These are phyloP conservation scores for Fusarium oligoseptatum DNA, from an alignment of 2,329 filamentous ascomycete species.

Conservation along the genomic window DNA sequence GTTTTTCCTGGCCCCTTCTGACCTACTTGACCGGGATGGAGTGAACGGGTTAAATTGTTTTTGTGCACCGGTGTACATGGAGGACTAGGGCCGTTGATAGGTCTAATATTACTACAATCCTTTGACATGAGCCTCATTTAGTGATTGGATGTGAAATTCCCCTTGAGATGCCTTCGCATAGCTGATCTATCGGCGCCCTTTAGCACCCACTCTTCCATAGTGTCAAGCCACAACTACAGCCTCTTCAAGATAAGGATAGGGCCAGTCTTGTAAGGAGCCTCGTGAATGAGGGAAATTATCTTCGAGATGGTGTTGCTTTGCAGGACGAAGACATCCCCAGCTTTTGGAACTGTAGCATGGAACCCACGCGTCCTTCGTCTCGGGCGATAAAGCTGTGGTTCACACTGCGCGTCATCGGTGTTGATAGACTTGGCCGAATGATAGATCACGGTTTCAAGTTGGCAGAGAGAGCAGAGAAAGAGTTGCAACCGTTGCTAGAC, in stretches of 20 bases:
- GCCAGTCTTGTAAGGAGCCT: slow-evolving; percentile 39
- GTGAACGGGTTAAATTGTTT: neutral
- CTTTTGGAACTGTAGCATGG: neutral
- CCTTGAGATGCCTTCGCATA: neutral
- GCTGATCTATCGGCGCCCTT: neutral
- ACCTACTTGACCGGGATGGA: neutral
- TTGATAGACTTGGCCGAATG: slow-evolving; percentile 30
- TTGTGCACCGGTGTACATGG: neutral
- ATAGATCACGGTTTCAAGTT: slow-evolving; percentile 43
- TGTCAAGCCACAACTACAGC: too few species aligned
- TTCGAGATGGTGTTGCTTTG: too few species aligned
- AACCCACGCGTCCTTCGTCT: slow-evolving; percentile 39
- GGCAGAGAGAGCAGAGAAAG: slow-evolving; percentile 37
- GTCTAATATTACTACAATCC: neutral
- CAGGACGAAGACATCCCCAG: too few species aligned
- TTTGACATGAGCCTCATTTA: neutral
- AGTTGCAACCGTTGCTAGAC: slow-evolving; percentile 22
- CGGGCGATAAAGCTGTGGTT: slow-evolving; percentile 48
- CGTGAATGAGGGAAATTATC: neutral
- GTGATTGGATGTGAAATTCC: neutral
- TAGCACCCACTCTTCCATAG: too few species aligned
- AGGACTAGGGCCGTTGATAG: neutral
- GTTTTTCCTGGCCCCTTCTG: neutral
- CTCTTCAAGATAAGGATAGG: slow-evolving; percentile 17
- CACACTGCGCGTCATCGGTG: slow-evolving; percentile 36